Conservation (phyloP, 768 basidiomycete species). For the Tephrocybe sp. region DNA sequence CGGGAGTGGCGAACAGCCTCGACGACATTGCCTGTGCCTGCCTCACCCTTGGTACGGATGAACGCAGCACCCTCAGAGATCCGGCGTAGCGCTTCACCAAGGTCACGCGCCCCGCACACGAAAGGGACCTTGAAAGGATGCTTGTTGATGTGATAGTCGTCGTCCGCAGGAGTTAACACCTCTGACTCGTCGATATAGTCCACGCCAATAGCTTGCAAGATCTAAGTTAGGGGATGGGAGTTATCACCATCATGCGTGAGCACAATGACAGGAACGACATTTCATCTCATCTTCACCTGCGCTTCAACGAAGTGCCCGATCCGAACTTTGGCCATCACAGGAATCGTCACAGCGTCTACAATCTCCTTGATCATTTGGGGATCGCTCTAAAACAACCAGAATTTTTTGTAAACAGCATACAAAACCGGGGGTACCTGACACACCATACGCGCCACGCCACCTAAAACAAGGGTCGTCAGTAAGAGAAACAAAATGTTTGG, state of each 20-base stretch:
- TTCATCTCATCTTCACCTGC: constrained; percentile 69
- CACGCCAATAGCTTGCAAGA: constrained; percentile 89
- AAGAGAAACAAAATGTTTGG: not conserved
- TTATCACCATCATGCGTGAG: constrained; percentile 9
- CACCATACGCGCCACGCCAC: constrained; percentile 97
- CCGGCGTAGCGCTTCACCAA: constrained; percentile 94
- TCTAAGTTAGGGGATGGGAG: constrained; percentile 44
- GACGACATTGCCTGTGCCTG: constrained; percentile 87
- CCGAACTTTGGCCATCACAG: constrained; percentile 94
- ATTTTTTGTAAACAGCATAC: constrained; percentile 6
- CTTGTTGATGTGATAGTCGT: constrained; percentile 96
- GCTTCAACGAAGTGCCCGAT: constrained; percentile 99
- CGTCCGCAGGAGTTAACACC: constrained; percentile 95
- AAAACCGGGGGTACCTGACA: constrained; percentile 20
- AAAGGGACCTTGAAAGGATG: constrained; percentile 94
- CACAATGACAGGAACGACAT: not conserved
- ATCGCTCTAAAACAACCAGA: constrained; percentile 63
- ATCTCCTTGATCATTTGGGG: constrained; percentile 97
- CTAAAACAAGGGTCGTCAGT: constrained; percentile 22
- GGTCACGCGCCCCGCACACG: constrained; percentile 92
- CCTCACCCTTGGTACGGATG: constrained; percentile 97
- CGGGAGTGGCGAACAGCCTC: constrained; percentile 95
- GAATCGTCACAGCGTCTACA: constrained; percentile 91
- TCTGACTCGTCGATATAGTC: constrained; percentile 97
- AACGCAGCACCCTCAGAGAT: constrained; percentile 98